phyloP scores from a whole-genome alignment of 495 filamentous ascomycete genomes.

The Aspergillus bridgeri region DNA sequence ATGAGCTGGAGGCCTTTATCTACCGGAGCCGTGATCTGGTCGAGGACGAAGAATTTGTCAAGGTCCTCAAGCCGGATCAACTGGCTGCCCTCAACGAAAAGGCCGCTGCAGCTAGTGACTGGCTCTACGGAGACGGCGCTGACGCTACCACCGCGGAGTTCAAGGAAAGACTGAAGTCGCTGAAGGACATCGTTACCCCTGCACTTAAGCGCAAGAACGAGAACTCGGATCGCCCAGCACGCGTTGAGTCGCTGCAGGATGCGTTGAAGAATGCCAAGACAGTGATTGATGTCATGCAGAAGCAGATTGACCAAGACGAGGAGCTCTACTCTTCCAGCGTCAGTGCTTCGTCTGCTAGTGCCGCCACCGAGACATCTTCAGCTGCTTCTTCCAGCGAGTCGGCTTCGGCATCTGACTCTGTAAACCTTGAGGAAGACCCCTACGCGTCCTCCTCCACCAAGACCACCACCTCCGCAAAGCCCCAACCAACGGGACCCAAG shows the following conservation, averaged over 20 bases:
- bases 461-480: constrained; percentile 28
- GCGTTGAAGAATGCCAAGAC: constrained; percentile 54
- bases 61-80: constrained; percentile 61
- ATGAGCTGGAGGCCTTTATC: constrained; percentile 89
- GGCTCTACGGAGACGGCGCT: constrained; percentile 84
- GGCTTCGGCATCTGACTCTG: constrained; percentile 22
- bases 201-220: constrained; percentile 68
- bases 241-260: constrained; percentile 59
- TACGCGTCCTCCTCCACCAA: constrained; percentile 36
- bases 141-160: constrained; percentile 69
- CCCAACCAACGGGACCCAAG: constrained; percentile 29
- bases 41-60: constrained; percentile 68
- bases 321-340: constrained; percentile 37
- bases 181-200: constrained; percentile 67
- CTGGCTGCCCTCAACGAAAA: constrained; percentile 59
- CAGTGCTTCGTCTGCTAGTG: constrained; percentile 24
- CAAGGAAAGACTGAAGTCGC: constrained; percentile 64
- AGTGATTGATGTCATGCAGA: constrained; percentile 42
- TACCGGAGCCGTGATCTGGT: constrained; percentile 84
- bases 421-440: constrained; percentile 42
- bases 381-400: constrained; percentile 24
- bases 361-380: constrained; percentile 24
- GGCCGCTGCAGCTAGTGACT: constrained; percentile 68
- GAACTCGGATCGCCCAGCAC: constrained; percentile 58
- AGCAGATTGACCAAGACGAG: constrained; percentile 41